phyloP scores from a whole-genome alignment of 2,329 filamentous ascomycete species.

The Cladophialophora carrionii region DNA sequence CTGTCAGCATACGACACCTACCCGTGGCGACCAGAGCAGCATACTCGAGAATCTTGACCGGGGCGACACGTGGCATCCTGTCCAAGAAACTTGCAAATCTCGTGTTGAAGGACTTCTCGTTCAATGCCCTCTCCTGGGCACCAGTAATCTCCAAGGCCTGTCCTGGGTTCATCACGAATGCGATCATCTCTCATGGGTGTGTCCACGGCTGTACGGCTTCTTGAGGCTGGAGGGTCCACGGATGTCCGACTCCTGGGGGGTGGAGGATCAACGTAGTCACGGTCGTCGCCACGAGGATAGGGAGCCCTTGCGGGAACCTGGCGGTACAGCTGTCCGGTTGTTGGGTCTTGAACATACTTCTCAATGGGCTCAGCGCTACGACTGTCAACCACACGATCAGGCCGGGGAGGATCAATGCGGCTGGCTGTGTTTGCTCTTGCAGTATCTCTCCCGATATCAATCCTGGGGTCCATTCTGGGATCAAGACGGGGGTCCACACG shows the following conservation, averaged over 20 bases:
- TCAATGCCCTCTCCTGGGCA: conserved; percentile 79
- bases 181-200: conserved; percentile 23
- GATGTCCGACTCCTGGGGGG: conserved; percentile 45
- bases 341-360: conserved; percentile 22
- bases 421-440: conserved; percentile 30
- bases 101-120: conserved; percentile 80
- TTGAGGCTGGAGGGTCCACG: conserved; percentile 39
- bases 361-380: conserved; percentile 27
- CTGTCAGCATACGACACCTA: conserved; percentile 30
- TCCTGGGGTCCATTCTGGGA: conserved; percentile 21
- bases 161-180: conserved; percentile 28
- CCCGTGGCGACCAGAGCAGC: conserved; percentile 38
- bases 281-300: conserved; percentile 33
- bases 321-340: conserved; percentile 31
- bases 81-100: conserved; percentile 81
- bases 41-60: conserved; percentile 71
- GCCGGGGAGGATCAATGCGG: conserved; percentile 25
- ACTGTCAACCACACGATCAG: conserved; percentile 29
- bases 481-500: conserved; percentile 21
- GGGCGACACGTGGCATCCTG: conserved; percentile 78
- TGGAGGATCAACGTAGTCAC: conserved; percentile 42
- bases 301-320: conserved; percentile 27
- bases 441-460: conserved; percentile 21
- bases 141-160: conserved; percentile 72
- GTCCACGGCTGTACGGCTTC: conserved; percentile 43